Base-by-base conservation (phyloP, 1,284 basidiomycete genomes). In the Rhodotorula sp. region DNA sequence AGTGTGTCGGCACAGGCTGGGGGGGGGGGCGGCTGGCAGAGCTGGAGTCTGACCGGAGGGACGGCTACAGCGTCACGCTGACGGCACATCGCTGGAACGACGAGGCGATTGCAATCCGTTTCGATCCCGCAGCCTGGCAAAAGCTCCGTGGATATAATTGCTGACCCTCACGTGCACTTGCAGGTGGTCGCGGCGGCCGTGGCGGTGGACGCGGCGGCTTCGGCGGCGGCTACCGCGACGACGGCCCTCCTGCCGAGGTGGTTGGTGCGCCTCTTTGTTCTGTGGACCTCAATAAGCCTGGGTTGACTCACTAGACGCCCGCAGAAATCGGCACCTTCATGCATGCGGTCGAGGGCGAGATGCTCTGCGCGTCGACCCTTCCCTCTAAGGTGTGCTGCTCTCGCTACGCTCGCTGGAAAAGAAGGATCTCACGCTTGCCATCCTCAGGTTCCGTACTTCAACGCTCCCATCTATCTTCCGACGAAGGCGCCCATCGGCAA, bases 401-500 rank as follows among this genome's bases (percentile, higher is more conserved):
- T 64, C 32, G 8, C 10, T 3, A 8, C n/a, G 41, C 8, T 29
- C 9, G 2, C 29, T n/a, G n/a, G n/a, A n/a, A n/a, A n/a, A n/a
- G n/a, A n/a, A n/a, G n/a, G n/a, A n/a, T n/a, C n/a, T n/a, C n/a
- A n/a, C n/a, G n/a, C n/a, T n/a, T n/a, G n/a, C n/a, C n/a, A n/a
- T 10, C 27, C 25, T 71, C 78, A 83, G 78, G 83, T 99, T 25
- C 97, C 97, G 0, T 97, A 97, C 84, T 99, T 99, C 86, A 99
- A 99, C 82, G 96, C 97, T 0, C 96, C 97, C 66, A 97, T 99
- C 81, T 99, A 97, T 83, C 88, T 99, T 64, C 90, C 94, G 85
- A 99, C 99, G 84, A 99, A 98, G 84, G 94, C 94, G 17, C 88
- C 88, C 73, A 93, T 97, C 75, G 94, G 94, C 75, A 96, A 95